Evolutionary conservation across 257 asterid genomes (phyloP).

Genomic region (Linaria vulgaris): DNA sequence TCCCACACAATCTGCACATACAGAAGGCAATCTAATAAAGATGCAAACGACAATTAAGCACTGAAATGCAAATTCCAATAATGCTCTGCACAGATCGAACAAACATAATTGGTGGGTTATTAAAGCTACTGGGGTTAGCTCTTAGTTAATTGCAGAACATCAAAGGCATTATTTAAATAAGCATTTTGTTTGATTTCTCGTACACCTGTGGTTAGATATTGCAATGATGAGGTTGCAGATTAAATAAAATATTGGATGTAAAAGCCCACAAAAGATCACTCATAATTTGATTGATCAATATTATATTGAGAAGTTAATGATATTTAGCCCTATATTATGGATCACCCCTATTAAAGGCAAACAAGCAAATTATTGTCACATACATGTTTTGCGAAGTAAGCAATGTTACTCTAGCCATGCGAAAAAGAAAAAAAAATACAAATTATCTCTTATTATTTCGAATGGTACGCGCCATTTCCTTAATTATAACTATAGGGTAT

Average conservation of each 20-base stretch:
- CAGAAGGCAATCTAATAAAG: constrained; percentile 65
- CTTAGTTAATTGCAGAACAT: constrained; percentile 14
- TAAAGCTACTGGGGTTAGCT: constrained; percentile 21
- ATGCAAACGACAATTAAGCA: constrained; percentile 45
- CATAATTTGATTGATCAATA: not conserved
- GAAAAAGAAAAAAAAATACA: no score
- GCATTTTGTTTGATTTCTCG: constrained; percentile 40
- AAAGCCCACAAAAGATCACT: constrained; percentile 13
- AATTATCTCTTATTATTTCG: no score
- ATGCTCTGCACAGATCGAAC: constrained; percentile 36
- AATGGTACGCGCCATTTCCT: no score
- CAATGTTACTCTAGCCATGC: no score
- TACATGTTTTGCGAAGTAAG: no score
- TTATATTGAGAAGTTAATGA: no score
- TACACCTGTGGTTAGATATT: constrained; percentile 30
- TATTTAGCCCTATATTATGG: no score
- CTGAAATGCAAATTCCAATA: constrained; percentile 34
- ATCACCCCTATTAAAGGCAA: no score
- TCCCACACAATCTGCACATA: constrained; percentile 70
- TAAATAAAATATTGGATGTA: constrained; percentile 20
- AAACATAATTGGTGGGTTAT: constrained; percentile 29
- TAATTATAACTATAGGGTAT: no score
- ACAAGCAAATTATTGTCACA: no score
- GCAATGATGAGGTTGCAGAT: constrained; percentile 30
- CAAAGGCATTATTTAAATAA: constrained; percentile 20